Base-by-base conservation (phyloP, 1,139 yeast genomes). In the Lodderomyces jiufengensis region DNA sequence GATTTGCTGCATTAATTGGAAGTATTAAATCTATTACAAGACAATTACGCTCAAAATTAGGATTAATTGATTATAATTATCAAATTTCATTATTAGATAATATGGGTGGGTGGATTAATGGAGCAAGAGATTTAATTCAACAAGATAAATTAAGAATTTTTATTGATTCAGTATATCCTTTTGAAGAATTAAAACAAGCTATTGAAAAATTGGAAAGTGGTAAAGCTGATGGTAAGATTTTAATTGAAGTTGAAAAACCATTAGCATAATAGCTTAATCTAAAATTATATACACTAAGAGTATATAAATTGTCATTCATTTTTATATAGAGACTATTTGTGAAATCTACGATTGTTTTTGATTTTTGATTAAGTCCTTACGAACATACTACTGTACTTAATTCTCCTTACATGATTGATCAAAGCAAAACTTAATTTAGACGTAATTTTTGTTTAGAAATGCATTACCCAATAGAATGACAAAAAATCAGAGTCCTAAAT, bases 211-310 rank as follows among this genome's bases (percentile, higher is more conserved):
- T 81, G 26, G 55, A 53, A 11, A 54, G 66, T 11, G 73, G 75
- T 38, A 64, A 57, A 34, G 79, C 82, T 3, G 68, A 66, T 40
- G 95, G 95, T 27, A 84, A 84, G 52, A 66, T 84, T 27, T 70
- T 84, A 6, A 44, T 76, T 24, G 52, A 54, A 43, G 48, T 63
- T 11, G 31, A 28, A 5, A 27, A 21, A 22, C 31, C 35, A 28
- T 22, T 9, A 6, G 12, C 14, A 5, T 24, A n/a, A 9, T 22
- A n/a, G n/a, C 24, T 22, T n/a, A n/a, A n/a, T n/a, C n/a, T n/a
- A n/a, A n/a, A n/a, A n/a, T n/a, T n/a, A n/a, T n/a, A n/a, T n/a
- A n/a, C n/a, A n/a, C n/a, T n/a, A n/a, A n/a, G n/a, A n/a, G n/a
- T n/a, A n/a, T n/a, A n/a, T n/a, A n/a, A n/a, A n/a, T n/a, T n/a